Percentiles rank a stretch among this genome's conserved stretches.
Conservation (phyloP, 176 grass and related monocot genomes). For the Lolium multiflorum region DNA sequence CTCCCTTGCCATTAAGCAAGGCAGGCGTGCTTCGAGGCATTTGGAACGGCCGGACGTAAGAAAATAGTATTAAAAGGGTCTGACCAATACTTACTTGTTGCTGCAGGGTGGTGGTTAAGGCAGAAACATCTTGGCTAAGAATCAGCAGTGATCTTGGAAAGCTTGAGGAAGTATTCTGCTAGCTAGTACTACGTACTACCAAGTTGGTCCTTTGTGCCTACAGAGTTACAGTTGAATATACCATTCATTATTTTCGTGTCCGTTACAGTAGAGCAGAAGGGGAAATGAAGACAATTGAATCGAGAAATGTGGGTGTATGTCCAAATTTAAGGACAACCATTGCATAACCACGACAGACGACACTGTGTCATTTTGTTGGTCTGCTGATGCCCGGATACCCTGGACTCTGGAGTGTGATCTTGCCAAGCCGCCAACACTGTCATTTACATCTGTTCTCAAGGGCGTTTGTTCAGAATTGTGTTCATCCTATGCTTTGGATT, state of each 20-base stretch:
- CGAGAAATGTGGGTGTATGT: not conserved
- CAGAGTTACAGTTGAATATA: constrained; percentile 23
- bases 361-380: not conserved
- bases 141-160: constrained; percentile 34
- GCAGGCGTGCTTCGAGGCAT: constrained; percentile 41
- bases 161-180: constrained; percentile 10
- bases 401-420: not conserved
- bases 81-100: not conserved
- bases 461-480: not conserved
- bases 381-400: not conserved
- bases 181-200: too few species aligned
- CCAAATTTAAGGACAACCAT: not conserved
- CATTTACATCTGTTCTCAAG: not conserved
- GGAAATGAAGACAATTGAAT: not conserved
- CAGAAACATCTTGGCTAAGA: constrained; percentile 32
- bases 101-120: constrained; percentile 43
- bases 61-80: not conserved
- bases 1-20: constrained; percentile 11
- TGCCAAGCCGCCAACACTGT: not conserved
- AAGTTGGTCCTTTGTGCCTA: constrained; percentile 24
- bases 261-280: not conserved
- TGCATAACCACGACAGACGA: not conserved
- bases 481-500: not conserved
- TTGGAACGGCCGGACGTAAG: not conserved
- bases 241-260: not conserved